phyloP scores from a whole-genome alignment of 2,329 filamentous ascomycete genomes.

The Xylaria sp. region DNA sequence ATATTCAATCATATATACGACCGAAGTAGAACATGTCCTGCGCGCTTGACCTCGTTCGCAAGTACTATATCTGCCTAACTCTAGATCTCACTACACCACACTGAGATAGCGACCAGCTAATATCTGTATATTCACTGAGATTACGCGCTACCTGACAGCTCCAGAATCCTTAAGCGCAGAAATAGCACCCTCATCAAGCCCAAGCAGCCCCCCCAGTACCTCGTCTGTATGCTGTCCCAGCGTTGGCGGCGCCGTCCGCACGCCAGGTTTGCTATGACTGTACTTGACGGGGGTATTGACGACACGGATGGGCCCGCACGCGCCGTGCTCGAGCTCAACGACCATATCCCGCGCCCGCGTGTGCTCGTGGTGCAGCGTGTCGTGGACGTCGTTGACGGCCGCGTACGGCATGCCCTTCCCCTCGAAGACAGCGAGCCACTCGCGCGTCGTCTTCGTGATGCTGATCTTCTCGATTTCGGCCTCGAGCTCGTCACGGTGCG shows the following conservation, averaged over 20 bases:
- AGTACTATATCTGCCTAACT: no score
- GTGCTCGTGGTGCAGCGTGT: conserved; percentile 85
- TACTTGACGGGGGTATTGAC: conserved; percentile 97
- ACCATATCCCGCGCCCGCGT: conserved; percentile 90
- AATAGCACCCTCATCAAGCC: conserved; percentile 69
- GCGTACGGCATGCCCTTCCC: conserved; percentile 95
- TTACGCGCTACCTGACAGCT: conserved; percentile 66
- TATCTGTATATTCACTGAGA: no score
- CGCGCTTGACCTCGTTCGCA: no score
- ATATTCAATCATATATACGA: no score
- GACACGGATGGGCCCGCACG: conserved; percentile 86
- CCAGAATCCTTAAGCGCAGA: conserved; percentile 71
- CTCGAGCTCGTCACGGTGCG: conserved; percentile 82
- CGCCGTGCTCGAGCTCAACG: conserved; percentile 82
- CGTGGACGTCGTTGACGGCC: conserved; percentile 92
- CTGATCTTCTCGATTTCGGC: conserved; percentile 81
- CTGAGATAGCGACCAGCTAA: no score
- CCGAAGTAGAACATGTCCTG: no score
- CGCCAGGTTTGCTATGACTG: conserved; percentile 80
- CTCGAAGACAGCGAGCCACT: conserved; percentile 89
- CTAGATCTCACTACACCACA: no score
- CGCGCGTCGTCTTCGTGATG: conserved; percentile 78
- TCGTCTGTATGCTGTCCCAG: conserved; percentile 89
- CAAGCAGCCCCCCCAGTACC: conserved; percentile 73
- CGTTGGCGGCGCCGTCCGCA: conserved; percentile 82